These are phyloP conservation scores for Hypoxylon sp. DNA, from an alignment of 2,329 filamentous ascomycete genomes.

Conservation along the genomic window DNA sequence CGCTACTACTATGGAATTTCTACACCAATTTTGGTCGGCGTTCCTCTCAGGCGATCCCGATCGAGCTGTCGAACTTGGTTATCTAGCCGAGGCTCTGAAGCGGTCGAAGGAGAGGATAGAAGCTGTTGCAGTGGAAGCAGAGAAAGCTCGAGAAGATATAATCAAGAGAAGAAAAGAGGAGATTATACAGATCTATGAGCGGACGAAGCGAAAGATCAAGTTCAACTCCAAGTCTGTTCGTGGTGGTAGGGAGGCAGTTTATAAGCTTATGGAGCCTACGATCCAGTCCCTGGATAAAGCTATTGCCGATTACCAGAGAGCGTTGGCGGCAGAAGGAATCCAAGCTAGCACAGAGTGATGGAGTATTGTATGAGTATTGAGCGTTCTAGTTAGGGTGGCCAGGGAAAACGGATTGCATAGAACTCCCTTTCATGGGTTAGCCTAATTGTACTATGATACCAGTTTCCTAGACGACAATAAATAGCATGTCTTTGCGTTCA, in stretches of 20 bases:
- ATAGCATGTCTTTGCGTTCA: slow-evolving; percentile 8
- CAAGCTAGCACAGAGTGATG: slow-evolving; percentile 63
- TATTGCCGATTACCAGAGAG: slow-evolving; percentile 77
- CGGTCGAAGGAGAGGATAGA: slow-evolving; percentile 84
- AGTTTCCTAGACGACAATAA: slow-evolving; percentile 22
- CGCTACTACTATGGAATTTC: slow-evolving; percentile 92
- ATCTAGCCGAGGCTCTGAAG: slow-evolving; percentile 84
- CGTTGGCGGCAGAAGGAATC: slow-evolving; percentile 74
- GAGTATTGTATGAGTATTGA: slow-evolving; percentile 18
- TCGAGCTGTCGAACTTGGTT: slow-evolving; percentile 83
- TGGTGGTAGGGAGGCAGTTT: slow-evolving; percentile 83
- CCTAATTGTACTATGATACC: slow-evolving; percentile 37
- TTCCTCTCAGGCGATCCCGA: slow-evolving; percentile 91
- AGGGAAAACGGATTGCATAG: slow-evolving; percentile 23
- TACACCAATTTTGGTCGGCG: slow-evolving; percentile 97
- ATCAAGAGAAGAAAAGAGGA: slow-evolving; percentile 78
- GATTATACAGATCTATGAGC: slow-evolving; percentile 77
- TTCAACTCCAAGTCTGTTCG: slow-evolving; percentile 77
- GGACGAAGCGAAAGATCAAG: slow-evolving; percentile 80
- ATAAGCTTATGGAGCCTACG: slow-evolving; percentile 82
- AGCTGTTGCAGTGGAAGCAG: slow-evolving; percentile 84
- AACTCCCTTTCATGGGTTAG: slow-evolving; percentile 12
- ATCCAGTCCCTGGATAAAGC: slow-evolving; percentile 79
- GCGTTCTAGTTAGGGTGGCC: slow-evolving; percentile 27
- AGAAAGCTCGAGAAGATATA: slow-evolving; percentile 77